A percentile compares a stretch with the other conserved stretches of the same genome.
These are phyloP conservation scores for Schizopora paradoxa DNA, from an alignment of 1,284 basidiomycete genomes.

Conservation along the genomic window DNA sequence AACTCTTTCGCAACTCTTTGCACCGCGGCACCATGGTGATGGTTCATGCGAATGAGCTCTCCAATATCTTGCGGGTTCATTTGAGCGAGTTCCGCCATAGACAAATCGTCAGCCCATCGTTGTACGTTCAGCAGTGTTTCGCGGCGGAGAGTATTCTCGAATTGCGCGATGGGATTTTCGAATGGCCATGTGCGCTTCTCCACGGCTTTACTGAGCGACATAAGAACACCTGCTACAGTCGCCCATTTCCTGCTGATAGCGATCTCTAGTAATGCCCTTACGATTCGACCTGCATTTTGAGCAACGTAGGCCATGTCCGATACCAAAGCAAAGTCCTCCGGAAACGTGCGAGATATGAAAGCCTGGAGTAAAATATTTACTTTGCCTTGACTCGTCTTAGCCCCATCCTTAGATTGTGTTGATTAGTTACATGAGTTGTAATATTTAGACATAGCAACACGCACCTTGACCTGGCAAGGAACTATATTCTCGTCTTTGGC, in stretches of 20 bases:
- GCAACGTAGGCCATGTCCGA: constrained; percentile 94
- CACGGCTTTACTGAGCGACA: constrained; percentile 91
- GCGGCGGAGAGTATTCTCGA: constrained; percentile 55
- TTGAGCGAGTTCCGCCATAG: constrained; percentile 72
- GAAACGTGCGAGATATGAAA: constrained; percentile 73
- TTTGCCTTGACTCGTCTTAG: constrained; percentile 81
- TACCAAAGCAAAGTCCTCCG: constrained; percentile 96
- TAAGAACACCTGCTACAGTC: constrained; percentile 71
- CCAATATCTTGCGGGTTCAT: constrained; percentile 77
- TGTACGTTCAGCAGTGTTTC: constrained; percentile 80
- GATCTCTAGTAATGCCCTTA: constrained; percentile 91
- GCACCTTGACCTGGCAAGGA: constrained; percentile 77
- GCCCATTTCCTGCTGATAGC: constrained; percentile 92
- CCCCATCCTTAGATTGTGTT: constrained; percentile 54
- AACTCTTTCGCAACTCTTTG: constrained; percentile 82
- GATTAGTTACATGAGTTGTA: background rate
- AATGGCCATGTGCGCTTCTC: constrained; percentile 95
- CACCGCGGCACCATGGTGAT: constrained; percentile 77
- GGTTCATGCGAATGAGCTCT: constrained; percentile 82
- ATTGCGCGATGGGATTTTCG: constrained; percentile 87
- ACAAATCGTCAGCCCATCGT: constrained; percentile 81
- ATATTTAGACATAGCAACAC: constrained; percentile 15
- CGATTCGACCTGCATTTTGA: constrained; percentile 92
- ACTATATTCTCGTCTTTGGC: constrained; percentile 46
- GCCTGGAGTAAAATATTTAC: constrained; percentile 95